Conservation (phyloP, 176 grass and related monocot species). For the Juncus effusus region DNA sequence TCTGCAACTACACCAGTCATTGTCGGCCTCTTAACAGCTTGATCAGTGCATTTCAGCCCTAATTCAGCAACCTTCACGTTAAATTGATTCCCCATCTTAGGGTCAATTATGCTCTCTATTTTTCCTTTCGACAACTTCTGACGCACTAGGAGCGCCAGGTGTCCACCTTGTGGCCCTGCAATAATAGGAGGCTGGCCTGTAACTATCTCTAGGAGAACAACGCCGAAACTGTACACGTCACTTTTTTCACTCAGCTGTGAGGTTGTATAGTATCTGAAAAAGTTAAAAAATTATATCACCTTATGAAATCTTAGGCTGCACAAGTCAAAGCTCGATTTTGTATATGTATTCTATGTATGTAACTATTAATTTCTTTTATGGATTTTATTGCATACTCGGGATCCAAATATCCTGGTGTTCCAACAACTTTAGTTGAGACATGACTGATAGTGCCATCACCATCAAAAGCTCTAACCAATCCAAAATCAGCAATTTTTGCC, state of each 20-base stretch:
- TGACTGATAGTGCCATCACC: conserved; percentile 11
- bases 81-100: background rate
- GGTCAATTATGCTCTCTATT: conserved; percentile 1
- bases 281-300: too few species aligned
- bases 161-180: background rate
- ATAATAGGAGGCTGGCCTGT: conserved; percentile 11
- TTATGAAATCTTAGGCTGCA: too few species aligned
- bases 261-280: background rate
- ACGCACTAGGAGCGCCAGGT: conserved; percentile 7
- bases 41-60: conserved; percentile 14
- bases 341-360: too few species aligned
- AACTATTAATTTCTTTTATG: too few species aligned
- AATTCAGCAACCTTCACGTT: conserved; percentile 24
- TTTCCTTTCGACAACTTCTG: conserved; percentile 19
- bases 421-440: conserved; percentile 28
- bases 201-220: conserved; percentile 1
- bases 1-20: conserved; percentile 17
- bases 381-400: conserved; percentile 34
- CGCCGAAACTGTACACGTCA: conserved; percentile 42
- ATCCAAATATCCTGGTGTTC: conserved; percentile 47
- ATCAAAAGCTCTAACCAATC: conserved; percentile 32
- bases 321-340: too few species aligned
- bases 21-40: conserved; percentile 14
- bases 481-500: conserved; percentile 46
- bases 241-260: conserved; percentile 25